These are phyloP conservation scores for Trichoderma polysporum DNA, from an alignment of 2,329 filamentous ascomycete species.

Conservation along the genomic window DNA sequence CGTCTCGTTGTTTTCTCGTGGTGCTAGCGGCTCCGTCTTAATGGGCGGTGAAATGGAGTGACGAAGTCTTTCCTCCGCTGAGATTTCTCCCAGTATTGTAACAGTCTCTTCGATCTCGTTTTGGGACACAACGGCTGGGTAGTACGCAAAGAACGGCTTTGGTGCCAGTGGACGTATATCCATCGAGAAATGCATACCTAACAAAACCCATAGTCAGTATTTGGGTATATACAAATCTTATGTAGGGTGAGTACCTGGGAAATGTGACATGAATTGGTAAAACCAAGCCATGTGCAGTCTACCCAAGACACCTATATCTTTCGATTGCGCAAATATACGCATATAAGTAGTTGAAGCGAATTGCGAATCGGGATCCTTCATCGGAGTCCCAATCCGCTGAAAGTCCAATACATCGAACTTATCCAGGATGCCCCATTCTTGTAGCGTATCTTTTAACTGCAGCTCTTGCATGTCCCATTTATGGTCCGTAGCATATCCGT, in stretches of 20 bases:
- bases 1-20: conserved; percentile 28
- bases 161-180: conserved; percentile 42
- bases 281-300: conserved; percentile 33
- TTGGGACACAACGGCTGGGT: conserved; percentile 29
- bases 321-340: conserved; percentile 44
- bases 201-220: not conserved
- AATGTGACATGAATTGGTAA: conserved; percentile 42
- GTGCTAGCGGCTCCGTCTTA: conserved; percentile 22
- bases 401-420: conserved; percentile 53
- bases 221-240: fast-evolving
- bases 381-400: conserved; percentile 37
- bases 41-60: conserved; percentile 25
- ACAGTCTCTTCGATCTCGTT: conserved; percentile 34
- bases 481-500: conserved; percentile 46
- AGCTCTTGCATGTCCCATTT: conserved; percentile 52
- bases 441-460: conserved; percentile 45
- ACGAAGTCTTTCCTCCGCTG: conserved; percentile 8
- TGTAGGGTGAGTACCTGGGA: conserved; percentile 26
- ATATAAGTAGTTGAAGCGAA: conserved; percentile 45
- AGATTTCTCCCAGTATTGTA: conserved; percentile 22
- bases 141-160: conserved; percentile 27
- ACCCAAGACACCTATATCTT: conserved; percentile 29
- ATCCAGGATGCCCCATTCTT: conserved; percentile 37
- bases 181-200: conserved; percentile 43
- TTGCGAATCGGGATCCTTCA: conserved; percentile 40